phyloP scores from a whole-genome alignment of 164 flowering plant species.

The Taxillus chinensis region DNA sequence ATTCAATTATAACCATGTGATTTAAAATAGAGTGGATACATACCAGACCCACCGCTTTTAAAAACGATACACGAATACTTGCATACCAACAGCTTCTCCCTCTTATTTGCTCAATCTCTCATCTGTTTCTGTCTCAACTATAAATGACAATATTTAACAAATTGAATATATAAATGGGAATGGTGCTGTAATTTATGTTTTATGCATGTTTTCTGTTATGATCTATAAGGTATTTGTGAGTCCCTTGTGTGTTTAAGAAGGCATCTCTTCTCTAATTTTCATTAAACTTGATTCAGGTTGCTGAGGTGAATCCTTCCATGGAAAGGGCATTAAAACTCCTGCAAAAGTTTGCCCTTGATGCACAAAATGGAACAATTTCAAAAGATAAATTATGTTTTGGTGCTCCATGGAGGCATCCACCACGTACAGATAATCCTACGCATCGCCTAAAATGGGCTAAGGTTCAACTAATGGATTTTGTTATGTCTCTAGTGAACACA shows the following conservation, averaged over 20 bases:
- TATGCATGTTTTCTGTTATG: too few species aligned
- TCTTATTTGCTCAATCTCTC: too few species aligned
- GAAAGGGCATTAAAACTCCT: slow-evolving; percentile 55
- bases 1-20: too few species aligned
- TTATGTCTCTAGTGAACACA: slow-evolving; percentile 61
- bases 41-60: too few species aligned
- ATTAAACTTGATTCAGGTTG: slow-evolving; percentile 31
- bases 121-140: too few species aligned
- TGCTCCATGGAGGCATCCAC: slow-evolving; percentile 99
- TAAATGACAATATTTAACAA: too few species aligned
- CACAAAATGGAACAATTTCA: slow-evolving; percentile 48
- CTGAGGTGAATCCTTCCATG: slow-evolving; percentile 93
- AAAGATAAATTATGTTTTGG: slow-evolving; percentile 78
- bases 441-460: slow-evolving; percentile 63
- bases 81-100: too few species aligned
- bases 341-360: slow-evolving; percentile 69
- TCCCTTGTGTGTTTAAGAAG: neutral
- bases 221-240: too few species aligned
- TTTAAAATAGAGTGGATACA: too few species aligned
- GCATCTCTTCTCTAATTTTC: neutral
- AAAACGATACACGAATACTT: too few species aligned
- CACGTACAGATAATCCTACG: slow-evolving; percentile 34
- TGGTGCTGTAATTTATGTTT: neutral
- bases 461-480: slow-evolving; percentile 83
- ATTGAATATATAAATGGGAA: too few species aligned